Percentiles rank a stretch among this genome's conserved stretches.
These are phyloP conservation scores for Talaromyces sp. DNA, from an alignment of 2,329 filamentous ascomycete genomes.

Conservation along the genomic window DNA sequence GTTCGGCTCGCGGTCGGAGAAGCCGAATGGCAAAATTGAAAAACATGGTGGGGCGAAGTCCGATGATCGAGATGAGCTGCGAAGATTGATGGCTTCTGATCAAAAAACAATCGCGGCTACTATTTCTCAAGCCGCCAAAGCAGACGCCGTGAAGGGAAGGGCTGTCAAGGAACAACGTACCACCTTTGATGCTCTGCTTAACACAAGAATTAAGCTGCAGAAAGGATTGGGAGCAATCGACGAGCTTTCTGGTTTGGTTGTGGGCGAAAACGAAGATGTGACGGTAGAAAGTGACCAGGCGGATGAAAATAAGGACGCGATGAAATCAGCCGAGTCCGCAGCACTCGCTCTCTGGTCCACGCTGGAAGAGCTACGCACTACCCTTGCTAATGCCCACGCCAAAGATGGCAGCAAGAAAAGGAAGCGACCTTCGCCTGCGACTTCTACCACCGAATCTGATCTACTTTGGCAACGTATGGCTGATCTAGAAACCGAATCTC, in stretches of 20 bases:
- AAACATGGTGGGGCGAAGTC: slow-evolving; percentile 10
- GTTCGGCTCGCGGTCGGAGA: slow-evolving; percentile 19
- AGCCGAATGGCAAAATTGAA: slow-evolving; percentile 8
- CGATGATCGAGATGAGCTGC: slow-evolving; percentile 61
- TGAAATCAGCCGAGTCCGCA: slow-evolving; percentile 81
- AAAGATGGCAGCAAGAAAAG: slow-evolving; percentile 43
- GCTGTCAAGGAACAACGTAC: slow-evolving; percentile 85
- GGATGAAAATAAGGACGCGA: slow-evolving; percentile 42
- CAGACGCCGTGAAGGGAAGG: slow-evolving; percentile 79
- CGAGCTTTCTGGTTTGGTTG: slow-evolving; percentile 60
- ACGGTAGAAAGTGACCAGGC: slow-evolving; percentile 9
- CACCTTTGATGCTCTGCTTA: slow-evolving; percentile 84
- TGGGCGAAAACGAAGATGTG: slow-evolving; percentile 38
- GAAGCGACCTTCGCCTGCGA: slow-evolving; percentile 55
- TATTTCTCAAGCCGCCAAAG: slow-evolving; percentile 67
- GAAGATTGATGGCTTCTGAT: slow-evolving; percentile 68
- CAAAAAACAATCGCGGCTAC: slow-evolving; percentile 68
- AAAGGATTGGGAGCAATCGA: slow-evolving; percentile 85
- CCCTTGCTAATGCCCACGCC: slow-evolving; percentile 41
- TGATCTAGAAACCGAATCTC: slow-evolving; percentile 62
- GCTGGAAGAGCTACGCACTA: slow-evolving; percentile 49
- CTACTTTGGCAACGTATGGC: slow-evolving; percentile 75
- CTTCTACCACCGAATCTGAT: slow-evolving; percentile 57
- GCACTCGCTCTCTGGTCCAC: slow-evolving; percentile 84
- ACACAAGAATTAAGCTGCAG: slow-evolving; percentile 88